Base-by-base conservation (phyloP, 192 early-diverging fungal genomes). In the Linnemannia exigua region DNA sequence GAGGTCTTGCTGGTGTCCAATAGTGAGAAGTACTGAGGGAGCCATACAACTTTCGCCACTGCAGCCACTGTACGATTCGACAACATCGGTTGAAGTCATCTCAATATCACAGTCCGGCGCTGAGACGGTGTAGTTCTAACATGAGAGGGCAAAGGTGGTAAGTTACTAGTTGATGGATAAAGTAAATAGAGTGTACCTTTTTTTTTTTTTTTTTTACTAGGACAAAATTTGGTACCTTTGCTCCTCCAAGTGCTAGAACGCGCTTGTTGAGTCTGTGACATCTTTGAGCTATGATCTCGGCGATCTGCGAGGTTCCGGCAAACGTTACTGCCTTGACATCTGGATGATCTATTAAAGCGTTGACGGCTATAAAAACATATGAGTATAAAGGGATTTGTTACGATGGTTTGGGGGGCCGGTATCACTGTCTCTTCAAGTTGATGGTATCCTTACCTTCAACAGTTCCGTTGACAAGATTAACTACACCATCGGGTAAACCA, bases 41-140 rank as follows among this genome's bases (percentile, higher is more conserved):
- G 92, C 92, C 94, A 96, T 96, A 79, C 95, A 96, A 7, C 95
- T 89, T 80, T 96, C 91, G 38, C 95, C 95, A 25, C 93, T 88
- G 77, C 95, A 96, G 1, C 95, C 95, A 9, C 92, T 92, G 72
- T 93, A 95, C 17, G 94, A 94, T 25, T 89, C 91, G 38, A 96
- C 95, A 3, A 96, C 89, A 72, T 96, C 95, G 19, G 92, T 91
- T 3, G 95, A 93, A 6, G 95, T 92, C 92, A 95, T 93, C 76
- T 94, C 93, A 33, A 94, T 74, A 83, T 96, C 89, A 80, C 93
- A 93, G 81, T 96, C 95, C 16, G 93, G 93, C 28, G 90, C 82
- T 31, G 95, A 95, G 31, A 96, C 90, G 69, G 96, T 89, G 54
- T 96, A 95, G 87, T 96, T 96, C 90, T 87, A 75, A 66, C 28